phyloP scores from a whole-genome alignment of 345 rosid species.

The Brassica napus region DNA sequence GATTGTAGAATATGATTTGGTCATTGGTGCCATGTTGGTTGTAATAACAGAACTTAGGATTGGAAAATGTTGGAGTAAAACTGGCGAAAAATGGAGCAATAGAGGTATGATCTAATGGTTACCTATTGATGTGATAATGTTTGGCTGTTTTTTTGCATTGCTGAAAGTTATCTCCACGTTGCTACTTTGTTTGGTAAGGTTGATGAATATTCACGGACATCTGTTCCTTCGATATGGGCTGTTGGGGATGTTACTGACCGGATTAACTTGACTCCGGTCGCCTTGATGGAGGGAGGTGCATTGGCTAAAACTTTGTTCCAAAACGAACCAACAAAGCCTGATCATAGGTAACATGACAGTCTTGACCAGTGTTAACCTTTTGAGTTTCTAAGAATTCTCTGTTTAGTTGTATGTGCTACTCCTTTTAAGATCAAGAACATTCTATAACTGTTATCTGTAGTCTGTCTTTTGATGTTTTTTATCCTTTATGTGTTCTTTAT shows the following conservation, averaged over 20 bases:
- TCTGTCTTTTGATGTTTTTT: neutral
- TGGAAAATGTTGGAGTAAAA: conserved; percentile 78
- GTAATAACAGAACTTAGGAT: conserved; percentile 75
- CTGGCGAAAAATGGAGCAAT: conserved; percentile 80
- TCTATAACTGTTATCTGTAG: neutral
- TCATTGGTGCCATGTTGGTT: conserved; percentile 30
- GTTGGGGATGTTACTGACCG: conserved; percentile 97
- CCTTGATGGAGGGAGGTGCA: conserved; percentile 98
- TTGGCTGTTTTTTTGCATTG: neutral
- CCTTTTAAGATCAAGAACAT: neutral
- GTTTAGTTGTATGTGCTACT: too few relatives aligned
- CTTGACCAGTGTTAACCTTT: conserved; percentile 1
- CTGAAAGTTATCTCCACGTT: neutral
- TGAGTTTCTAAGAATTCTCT: too few relatives aligned
- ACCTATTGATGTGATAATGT: conserved; percentile 4
- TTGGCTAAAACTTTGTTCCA: conserved; percentile 80
- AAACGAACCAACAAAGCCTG: conserved; percentile 85
- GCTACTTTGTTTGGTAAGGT: conserved; percentile 55
- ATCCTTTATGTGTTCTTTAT: conserved; percentile 9
- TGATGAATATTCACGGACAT: conserved; percentile 79
- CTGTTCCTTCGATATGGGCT: conserved; percentile 95
- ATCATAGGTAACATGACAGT: conserved; percentile 57
- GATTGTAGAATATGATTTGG: conserved; percentile 13
- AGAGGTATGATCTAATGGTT: conserved; percentile 57
- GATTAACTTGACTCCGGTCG: conserved; percentile 95